Conservation (phyloP, 306 rosid species). For the Casuarina equisetifolia region DNA sequence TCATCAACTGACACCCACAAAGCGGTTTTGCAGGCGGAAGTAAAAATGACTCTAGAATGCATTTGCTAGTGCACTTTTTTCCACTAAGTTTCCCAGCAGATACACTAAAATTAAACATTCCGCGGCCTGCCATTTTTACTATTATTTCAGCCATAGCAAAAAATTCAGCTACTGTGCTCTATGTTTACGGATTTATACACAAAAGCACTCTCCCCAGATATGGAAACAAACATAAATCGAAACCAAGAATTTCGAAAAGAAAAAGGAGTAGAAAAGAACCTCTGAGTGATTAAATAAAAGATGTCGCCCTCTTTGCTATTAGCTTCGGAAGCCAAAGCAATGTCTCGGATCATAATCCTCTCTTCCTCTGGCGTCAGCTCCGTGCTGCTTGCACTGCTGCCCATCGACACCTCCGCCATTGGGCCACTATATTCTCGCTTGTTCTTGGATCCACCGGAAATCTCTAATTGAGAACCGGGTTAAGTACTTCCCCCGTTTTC, state of each 20-base stretch:
- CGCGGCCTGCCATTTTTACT: neutral
- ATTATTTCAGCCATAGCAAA: neutral
- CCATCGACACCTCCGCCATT: conserved; percentile 69
- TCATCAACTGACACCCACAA: neutral
- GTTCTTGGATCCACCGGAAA: neutral
- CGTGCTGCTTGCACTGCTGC: conserved; percentile 44
- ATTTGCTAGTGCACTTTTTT: neutral
- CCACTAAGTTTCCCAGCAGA: neutral
- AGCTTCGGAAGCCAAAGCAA: conserved; percentile 80
- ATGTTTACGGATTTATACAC: neutral
- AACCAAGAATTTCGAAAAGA: neutral
- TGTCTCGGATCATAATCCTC: conserved; percentile 86
- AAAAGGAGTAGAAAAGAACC: conserved; percentile 38
- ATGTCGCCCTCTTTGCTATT: conserved; percentile 81
- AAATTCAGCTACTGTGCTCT: neutral
- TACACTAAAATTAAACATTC: neutral
- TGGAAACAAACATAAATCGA: neutral
- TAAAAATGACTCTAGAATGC: neutral
- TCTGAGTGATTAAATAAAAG: conserved; percentile 80
- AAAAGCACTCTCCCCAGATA: neutral
- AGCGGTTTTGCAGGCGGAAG: neutral
- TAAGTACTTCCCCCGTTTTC: neutral
- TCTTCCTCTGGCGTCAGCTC: conserved; percentile 86
- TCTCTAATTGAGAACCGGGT: neutral
- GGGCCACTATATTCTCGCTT: conserved; percentile 1